These are phyloP conservation scores for Anthracocystis panici-leucophaei DNA, from an alignment of 1,284 basidiomycete species.

Conservation along the genomic window DNA sequence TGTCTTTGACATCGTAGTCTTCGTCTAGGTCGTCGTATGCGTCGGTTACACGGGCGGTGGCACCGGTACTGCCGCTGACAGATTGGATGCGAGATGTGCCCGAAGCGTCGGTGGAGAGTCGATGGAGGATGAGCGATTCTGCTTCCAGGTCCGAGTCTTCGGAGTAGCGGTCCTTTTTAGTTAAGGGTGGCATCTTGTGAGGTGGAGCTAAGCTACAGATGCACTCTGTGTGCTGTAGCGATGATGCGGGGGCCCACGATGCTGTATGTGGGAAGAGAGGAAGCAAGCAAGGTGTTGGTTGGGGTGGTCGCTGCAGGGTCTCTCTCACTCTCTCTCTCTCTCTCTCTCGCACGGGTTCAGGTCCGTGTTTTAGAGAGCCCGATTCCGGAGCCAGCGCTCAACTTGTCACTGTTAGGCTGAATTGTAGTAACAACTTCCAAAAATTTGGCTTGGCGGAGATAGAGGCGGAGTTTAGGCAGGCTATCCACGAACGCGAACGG, in stretches of 20 bases:
- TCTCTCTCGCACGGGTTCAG: background rate
- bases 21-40: constrained; percentile 51
- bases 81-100: constrained; percentile 34
- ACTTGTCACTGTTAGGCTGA: background rate
- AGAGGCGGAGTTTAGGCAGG: constrained; percentile 16
- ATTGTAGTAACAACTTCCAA: background rate
- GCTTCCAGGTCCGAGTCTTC: constrained; percentile 51
- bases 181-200: constrained; percentile 12
- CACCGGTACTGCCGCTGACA: constrained; percentile 7
- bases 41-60: constrained; percentile 34
- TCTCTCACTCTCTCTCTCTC: background rate
- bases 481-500: constrained; percentile 2
- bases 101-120: constrained; percentile 40
- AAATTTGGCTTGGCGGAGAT: background rate
- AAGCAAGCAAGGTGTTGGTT: background rate
- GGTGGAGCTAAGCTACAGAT: background rate
- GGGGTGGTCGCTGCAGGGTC: constrained; percentile 18
- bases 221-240: background rate
- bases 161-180: constrained; percentile 31
- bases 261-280: background rate
- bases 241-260: too few species aligned
- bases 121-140: constrained; percentile 52
- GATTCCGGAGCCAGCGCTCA: background rate
- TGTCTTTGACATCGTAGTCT: constrained; percentile 25
- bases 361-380: background rate